Base-by-base conservation (phyloP, 352 stramenopile genomes). In the Phytophthora quininea region DNA sequence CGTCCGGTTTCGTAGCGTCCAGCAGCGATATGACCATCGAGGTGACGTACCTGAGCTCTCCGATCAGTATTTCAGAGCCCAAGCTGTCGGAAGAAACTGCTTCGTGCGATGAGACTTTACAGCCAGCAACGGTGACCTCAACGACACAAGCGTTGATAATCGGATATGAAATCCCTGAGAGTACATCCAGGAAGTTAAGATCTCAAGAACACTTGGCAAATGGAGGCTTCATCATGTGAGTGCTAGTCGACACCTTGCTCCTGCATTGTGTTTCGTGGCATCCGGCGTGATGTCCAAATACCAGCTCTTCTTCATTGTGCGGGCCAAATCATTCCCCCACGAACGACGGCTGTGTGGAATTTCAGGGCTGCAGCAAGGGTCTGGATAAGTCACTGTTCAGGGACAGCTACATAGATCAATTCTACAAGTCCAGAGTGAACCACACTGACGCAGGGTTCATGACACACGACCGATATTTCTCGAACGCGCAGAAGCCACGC, bases 371-470 rank as follows among this genome's bases (percentile, higher is more conserved):
- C 32, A 12, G 15, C 56, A 46, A 68, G 51, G 65, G 61, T 0
- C 43, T 80, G 1, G 65, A 72, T 15, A 9, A 31, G 24, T 59
- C 51, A 29, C 52, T 52, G 42, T 79, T 84, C 35, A 53, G 50
- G 11, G 65, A n/a, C 40, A 69, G 37, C 35, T 73, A 74, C 56
- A 52, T n/a, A 10, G 62, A 59, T 53, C 29, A 33, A 9, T 69
- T 62, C 64, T 80, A 80, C 68, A 54, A 68, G 19, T 57, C 67
- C 0, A 37, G 56, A 8, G 43, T 83, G 31, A 80, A 83, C 46
- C 75, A 83, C 49, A 29, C 56, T 2, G 75, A 83, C 59, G 71
- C 62, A 9, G 58, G 68, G 3, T 79, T 83, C 49, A 61, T 67
- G 19, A 56, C 63, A 38, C 64, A 64, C 35, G 75, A 83, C 47